Conservation (phyloP, 2,329 filamentous ascomycete species). For the Stromatinia cepivora region DNA sequence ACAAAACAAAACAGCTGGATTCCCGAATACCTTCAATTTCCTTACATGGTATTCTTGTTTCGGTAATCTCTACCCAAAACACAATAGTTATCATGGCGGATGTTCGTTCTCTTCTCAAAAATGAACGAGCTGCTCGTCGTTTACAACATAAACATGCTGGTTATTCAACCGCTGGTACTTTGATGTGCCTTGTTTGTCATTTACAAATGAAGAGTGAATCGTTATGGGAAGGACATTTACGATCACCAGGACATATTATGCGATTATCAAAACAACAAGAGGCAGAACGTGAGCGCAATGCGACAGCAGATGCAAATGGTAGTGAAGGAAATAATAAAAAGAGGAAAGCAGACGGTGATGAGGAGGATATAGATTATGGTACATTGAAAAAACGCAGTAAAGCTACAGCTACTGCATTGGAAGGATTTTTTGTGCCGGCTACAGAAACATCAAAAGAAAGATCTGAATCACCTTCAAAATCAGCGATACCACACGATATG, state of each 20-base stretch:
- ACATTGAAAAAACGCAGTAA: constrained; percentile 48
- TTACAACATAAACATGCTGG: constrained; percentile 68
- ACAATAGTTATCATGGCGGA: constrained; percentile 62
- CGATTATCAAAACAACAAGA: constrained; percentile 40
- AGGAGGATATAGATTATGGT: constrained; percentile 43
- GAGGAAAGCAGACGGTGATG: constrained; percentile 48
- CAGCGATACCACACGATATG: constrained; percentile 47
- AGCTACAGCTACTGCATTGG: constrained; percentile 41
- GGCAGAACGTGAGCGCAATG: constrained; percentile 16
- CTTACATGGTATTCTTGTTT: not conserved
- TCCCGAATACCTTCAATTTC: not conserved
- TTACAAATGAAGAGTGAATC: constrained; percentile 64
- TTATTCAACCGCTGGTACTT: constrained; percentile 67
- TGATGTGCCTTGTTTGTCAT: constrained; percentile 67
- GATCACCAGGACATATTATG: constrained; percentile 48
- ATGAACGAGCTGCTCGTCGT: constrained; percentile 71
- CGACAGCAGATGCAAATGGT: not conserved
- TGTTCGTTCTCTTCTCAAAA: constrained; percentile 75
- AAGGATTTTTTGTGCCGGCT: constrained; percentile 41
- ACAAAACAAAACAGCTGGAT: not conserved
- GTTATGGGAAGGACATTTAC: constrained; percentile 65
- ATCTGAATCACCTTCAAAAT: constrained; percentile 16
- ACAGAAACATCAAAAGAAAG: not conserved
- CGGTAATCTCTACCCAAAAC: not conserved
- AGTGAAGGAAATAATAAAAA: constrained; percentile 46